Base-by-base conservation (phyloP, 495 filamentous ascomycete genomes). In the Xylaria bambusicola region DNA sequence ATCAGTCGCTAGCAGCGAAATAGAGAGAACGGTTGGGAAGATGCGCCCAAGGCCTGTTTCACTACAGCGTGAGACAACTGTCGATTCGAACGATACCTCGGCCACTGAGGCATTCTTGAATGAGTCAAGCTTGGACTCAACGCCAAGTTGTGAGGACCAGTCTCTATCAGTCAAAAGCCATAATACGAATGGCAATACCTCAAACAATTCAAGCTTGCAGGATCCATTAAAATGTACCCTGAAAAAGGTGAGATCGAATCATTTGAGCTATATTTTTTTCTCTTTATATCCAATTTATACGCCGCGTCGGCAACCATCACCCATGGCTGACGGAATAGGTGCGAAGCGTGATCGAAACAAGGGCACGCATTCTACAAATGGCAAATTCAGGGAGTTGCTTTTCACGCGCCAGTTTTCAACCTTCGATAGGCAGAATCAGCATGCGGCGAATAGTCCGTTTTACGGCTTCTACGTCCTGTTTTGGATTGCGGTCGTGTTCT, bases 381-480 rank as follows among this genome's bases (percentile, higher is more conserved):
- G 78, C 54, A 84, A 82, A 55, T 86, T 89, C 67, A 72, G 80
- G 56, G 85, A 89, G 66, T 70, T 88, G 38, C 81, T 87, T 17
- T 90, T 90, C 66, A 90, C 86, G 2, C 77, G 82, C 33, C 83
- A 82, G 52, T 88, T 88, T 64, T 86, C 87, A 0, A 75, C 85
- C 5, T 91, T 92, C 62, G 88, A 92, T 68, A 78, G 84, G 12
- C 83, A 85, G 58, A 89, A 89, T 71, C 75, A 78, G 6, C 69
- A 69, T 1, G 78, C 76, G 12, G 74, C 77, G 12, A 77, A 82
- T 15, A 85, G 81, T 23, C 81, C 84, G 8, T 91, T 90, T 61
- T 83, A 88, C 64, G 88, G 88, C 29, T 91, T 92, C 71, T 91
- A 88, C 62, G 88, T 85, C 1, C 79, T 92, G 5, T 90, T 91